Base-by-base conservation (phyloP, 257 asterid genomes). In the Knoxia roxburghii region DNA sequence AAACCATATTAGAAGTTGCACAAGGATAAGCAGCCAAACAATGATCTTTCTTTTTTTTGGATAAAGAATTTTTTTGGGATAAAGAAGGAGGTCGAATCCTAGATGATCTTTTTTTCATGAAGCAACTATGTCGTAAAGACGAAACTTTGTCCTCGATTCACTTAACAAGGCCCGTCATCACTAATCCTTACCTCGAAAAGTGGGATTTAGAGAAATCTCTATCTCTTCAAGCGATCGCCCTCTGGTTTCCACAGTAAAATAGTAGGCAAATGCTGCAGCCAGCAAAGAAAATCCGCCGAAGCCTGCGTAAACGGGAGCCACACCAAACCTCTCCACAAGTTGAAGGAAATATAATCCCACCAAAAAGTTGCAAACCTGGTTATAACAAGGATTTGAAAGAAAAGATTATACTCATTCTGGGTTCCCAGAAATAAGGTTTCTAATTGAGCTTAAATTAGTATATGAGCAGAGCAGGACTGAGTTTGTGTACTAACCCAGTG, bases 211-310 rank as follows among this genome's bases (percentile, higher is more conserved):
- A 14, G 95, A 85, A 75, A 83, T 73, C 85, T 88, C 95, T 15
- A 91, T 91, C 81, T 91, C 97, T 76, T 91, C 97, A 18, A 88
- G 93, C 21, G 96, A 86, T 49, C 86, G 80, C 21, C 97, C 96
- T 78, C 77, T 86, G 9, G 97, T 90, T 76, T 90, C 97, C 10
- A 86, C 85, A 4, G 81, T 78, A 35, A 83, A 88, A 52, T 66
- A 73, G 77, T 73, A 86, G 9, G 89, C 80, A 73, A 88, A 91
- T 46, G 83, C 72, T 65, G 96, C 91, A 21, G 93, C 95, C 57
- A 87, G 65, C 83, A 86, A 75, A 15, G 96, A 91, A 62, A 88
- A 68, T 1, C 78, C 79, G 23, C 89, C 89, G 23, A 88, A 91
- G 35, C 93, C 75, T 1, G 85, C 76, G 53, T 91, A 91, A 45